Conservation (phyloP, 2,329 filamentous ascomycete species). For the Helotiales sp. region DNA sequence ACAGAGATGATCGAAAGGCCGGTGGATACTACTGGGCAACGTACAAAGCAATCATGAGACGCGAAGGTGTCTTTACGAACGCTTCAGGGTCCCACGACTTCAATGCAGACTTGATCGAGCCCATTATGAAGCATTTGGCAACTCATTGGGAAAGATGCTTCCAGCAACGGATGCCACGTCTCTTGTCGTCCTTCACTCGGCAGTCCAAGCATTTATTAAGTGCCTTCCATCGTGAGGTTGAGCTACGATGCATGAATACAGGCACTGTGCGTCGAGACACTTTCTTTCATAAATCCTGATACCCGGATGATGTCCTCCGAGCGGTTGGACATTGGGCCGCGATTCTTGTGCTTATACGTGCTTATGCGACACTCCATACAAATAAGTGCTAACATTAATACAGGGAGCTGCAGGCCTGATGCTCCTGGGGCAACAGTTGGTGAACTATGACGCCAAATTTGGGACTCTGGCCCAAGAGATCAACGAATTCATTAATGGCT, state of each 20-base stretch:
- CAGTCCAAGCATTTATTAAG: conserved; percentile 36
- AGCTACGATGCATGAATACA: conserved; percentile 38
- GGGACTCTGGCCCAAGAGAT: conserved; percentile 37
- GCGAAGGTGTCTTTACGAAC: conserved; percentile 47
- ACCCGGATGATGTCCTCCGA: no score
- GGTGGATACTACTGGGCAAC: conserved; percentile 53
- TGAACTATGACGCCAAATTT: conserved; percentile 43
- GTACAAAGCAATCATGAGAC: conserved; percentile 56
- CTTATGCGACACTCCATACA: no score
- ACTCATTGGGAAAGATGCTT: conserved; percentile 37
- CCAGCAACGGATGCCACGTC: conserved; percentile 41
- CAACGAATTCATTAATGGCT: conserved; percentile 40
- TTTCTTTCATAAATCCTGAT: no score
- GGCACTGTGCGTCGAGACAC: no score
- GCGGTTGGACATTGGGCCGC: no score
- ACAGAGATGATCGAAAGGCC: conserved; percentile 34
- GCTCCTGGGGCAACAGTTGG: conserved; percentile 35
- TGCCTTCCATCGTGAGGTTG: conserved; percentile 44
- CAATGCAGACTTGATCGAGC: conserved; percentile 37
- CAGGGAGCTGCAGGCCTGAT: conserved; percentile 40
- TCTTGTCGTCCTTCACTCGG: conserved; percentile 39
- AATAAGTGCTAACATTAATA: no score
- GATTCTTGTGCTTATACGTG: conserved; percentile 42
- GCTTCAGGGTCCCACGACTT: conserved; percentile 41
- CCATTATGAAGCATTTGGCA: conserved; percentile 25